Evolutionary conservation across 208 protist species (phyloP).

Genomic region (Acanthamoeba royreba): DNA sequence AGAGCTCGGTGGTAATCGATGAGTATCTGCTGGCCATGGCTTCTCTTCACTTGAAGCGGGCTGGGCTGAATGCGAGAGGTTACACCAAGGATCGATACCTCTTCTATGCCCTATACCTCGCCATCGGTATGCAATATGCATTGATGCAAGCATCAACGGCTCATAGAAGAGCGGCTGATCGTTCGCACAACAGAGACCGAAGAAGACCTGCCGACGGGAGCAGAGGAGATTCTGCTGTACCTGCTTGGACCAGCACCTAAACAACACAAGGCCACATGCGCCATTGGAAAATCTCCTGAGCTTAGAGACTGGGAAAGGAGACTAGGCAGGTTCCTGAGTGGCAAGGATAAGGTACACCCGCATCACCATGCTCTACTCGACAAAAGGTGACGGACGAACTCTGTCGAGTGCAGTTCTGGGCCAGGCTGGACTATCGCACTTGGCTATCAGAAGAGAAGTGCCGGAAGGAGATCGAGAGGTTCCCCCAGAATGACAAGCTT

Average conservation of each 20-base stretch:
- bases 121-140: background rate
- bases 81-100: constrained; percentile 13
- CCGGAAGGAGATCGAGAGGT: background rate
- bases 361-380: background rate
- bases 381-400: background rate
- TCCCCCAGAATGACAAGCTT: background rate
- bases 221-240: background rate
- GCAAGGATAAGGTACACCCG: background rate
- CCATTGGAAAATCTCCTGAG: background rate
- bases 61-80: background rate
- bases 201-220: background rate
- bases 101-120: background rate
- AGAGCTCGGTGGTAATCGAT: background rate
- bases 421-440: background rate
- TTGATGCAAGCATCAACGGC: background rate
- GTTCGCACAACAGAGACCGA: background rate
- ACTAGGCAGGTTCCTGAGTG: background rate
- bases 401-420: background rate
- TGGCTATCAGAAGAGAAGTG: background rate
- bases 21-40: background rate
- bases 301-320: background rate
- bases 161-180: background rate
- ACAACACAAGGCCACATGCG: background rate
- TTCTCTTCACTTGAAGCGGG: background rate
- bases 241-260: background rate